phyloP scores from a whole-genome alignment of 176 grass and related monocot genomes.

The Hsuehochloa calcarea region DNA sequence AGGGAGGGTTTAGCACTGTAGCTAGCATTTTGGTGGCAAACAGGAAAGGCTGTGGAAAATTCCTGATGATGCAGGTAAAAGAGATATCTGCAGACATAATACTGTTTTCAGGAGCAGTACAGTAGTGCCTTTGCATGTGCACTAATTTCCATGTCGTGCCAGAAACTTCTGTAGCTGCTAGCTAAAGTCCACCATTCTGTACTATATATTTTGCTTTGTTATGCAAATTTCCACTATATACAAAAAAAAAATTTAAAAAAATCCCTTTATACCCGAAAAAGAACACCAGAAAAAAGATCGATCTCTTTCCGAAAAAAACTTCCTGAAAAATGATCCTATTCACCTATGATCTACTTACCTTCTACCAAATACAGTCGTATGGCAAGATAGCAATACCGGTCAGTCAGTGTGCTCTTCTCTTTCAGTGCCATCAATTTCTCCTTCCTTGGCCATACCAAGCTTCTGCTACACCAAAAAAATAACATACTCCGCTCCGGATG shows the following conservation, averaged over 20 bases:
- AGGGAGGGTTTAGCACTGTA: not conserved
- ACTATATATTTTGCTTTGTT: not conserved
- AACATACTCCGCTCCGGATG: not conserved
- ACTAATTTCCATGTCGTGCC: not conserved
- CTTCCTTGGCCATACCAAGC: not conserved
- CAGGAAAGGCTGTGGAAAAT: slow-evolving; percentile 37
- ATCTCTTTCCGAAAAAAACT: not conserved
- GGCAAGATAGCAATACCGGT: not conserved
- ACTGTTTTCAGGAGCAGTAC: slow-evolving; percentile 27
- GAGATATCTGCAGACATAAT: slow-evolving; percentile 43
- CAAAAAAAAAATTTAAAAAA: not conserved
- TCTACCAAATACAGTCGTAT: not conserved
- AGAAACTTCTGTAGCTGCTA: not conserved
- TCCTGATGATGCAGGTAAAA: slow-evolving; percentile 26
- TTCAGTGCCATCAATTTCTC: slow-evolving; percentile 15
- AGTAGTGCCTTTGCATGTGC: not conserved
- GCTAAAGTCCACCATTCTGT: not conserved
- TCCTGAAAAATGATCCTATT: not conserved
- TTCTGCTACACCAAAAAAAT: not conserved
- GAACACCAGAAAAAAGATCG: not conserved
- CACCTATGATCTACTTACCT: not conserved
- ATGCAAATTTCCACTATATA: not conserved
- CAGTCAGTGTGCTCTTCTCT: not conserved
- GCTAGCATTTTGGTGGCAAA: slow-evolving; percentile 26
- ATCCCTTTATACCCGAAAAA: not conserved